Percentiles rank a stretch among this genome's conserved stretches.
Conservation (phyloP, 2,329 filamentous ascomycete genomes). For the Diaporthe capsici region DNA sequence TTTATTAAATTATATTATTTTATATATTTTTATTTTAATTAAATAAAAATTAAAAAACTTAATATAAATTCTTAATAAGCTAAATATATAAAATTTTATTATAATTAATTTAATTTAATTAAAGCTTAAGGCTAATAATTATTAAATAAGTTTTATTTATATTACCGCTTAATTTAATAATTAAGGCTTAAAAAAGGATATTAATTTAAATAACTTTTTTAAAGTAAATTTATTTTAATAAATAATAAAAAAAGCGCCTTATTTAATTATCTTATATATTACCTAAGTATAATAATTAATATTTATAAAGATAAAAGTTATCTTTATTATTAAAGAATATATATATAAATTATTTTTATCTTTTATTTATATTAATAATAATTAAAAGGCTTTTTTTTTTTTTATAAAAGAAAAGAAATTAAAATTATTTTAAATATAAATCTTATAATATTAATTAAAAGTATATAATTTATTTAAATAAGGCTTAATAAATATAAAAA, state of each 20-base stretch:
- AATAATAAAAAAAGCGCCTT: background rate
- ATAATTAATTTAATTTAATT: background rate
- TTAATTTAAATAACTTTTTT: background rate
- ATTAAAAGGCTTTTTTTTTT: background rate
- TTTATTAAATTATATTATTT: background rate
- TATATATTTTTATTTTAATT: background rate
- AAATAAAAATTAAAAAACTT: background rate
- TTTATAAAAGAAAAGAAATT: background rate
- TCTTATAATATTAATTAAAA: background rate
- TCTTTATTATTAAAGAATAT: background rate
- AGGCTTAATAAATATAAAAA: background rate
- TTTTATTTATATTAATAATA: background rate
- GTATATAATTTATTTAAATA: background rate
- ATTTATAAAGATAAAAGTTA: background rate
- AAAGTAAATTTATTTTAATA: background rate
- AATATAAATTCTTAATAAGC: background rate
- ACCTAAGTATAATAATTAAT: background rate
- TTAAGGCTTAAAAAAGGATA: background rate
- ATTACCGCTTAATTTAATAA: background rate
- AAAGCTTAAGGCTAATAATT: background rate
- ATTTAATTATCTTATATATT: background rate
- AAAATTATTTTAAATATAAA: background rate
- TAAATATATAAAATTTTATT: background rate
- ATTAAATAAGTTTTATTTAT: background rate
- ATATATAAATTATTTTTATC: background rate